Evolutionary conservation across 176 grass and related monocot genomes (phyloP).

Genomic region (Triticum aestivum): IWGSC_CS_RefSeq_v2.1 NC_057795.1:594967289-594967788

Average conservation of each 20-base stretch:
- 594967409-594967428: no score
- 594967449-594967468: neutral
- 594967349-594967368: no score
- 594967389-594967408: neutral
- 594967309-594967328: no score
- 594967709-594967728: neutral
- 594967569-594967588: constrained; percentile 54
- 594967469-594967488: constrained; percentile 53
- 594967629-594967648: no score
- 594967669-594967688: neutral
- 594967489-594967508: constrained; percentile 45
- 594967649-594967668: no score
- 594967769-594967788: no score
- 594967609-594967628: constrained; percentile 25
- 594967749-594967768: no score
- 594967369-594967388: neutral
- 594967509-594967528: constrained; percentile 57
- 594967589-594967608: constrained; percentile 51
- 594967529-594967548: constrained; percentile 56
- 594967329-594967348: no score
- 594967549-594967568: constrained; percentile 42
- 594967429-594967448: neutral
- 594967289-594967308: no score
- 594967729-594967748: neutral
- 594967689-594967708: neutral